Conservation (phyloP, 1,284 basidiomycete species). For the Coniferiporia weirii region DNA sequence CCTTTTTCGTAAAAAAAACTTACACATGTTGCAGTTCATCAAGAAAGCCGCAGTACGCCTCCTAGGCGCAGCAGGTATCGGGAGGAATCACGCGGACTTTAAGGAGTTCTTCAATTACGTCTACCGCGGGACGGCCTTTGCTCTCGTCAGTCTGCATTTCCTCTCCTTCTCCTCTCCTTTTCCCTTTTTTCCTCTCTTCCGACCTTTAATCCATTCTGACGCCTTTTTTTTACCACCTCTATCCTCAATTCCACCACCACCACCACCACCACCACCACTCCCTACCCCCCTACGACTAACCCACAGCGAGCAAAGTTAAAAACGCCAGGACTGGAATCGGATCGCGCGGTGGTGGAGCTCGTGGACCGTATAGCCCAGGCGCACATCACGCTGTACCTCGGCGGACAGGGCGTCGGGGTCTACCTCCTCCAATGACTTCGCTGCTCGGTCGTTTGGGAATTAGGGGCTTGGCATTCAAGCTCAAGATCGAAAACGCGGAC, state of each 20-base stretch:
- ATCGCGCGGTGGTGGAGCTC: constrained; percentile 8
- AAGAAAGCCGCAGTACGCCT: constrained; percentile 38
- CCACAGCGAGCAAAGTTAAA: constrained; percentile 21
- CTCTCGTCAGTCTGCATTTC: constrained; percentile 38
- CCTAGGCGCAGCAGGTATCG: constrained; percentile 38
- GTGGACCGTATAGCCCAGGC: constrained; percentile 21
- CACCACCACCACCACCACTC: too few species aligned
- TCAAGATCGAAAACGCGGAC: neutral
- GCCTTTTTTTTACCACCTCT: too few species aligned
- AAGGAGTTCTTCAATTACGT: constrained; percentile 50
- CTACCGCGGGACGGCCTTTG: constrained; percentile 50
- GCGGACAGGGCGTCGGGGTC: constrained; percentile 18
- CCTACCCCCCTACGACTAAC: too few species aligned
- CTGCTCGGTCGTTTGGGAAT: neutral
- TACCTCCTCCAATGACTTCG: constrained; percentile 9
- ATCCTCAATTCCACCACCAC: too few species aligned
- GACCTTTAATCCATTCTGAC: neutral
- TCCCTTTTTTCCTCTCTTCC: too few species aligned
- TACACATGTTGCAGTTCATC: constrained; percentile 31
- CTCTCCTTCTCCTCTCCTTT: neutral
- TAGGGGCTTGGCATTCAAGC: neutral
- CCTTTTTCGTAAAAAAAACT: too few species aligned
- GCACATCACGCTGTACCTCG: constrained; percentile 24
- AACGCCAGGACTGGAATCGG: constrained; percentile 14
- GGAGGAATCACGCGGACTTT: constrained; percentile 56